A percentile compares a stretch with the other conserved stretches of the same genome.
These are phyloP conservation scores for Phytophthora tentaculata DNA, from an alignment of 352 stramenopile species.

Conservation along the genomic window DNA sequence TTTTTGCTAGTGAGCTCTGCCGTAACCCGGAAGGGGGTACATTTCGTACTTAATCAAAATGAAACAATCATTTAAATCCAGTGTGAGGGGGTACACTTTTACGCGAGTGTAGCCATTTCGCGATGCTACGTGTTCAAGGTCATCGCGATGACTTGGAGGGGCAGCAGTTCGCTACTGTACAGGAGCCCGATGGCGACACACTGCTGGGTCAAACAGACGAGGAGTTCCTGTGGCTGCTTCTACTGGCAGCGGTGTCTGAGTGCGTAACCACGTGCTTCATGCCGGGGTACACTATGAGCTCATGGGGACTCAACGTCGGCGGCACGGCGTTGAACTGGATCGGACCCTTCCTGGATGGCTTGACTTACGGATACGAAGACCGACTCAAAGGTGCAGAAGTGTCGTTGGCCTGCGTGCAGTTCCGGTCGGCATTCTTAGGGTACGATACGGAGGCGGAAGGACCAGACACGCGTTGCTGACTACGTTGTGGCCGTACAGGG, in stretches of 20 bases:
- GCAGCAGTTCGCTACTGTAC: constrained; percentile 5
- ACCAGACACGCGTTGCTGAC: neutral
- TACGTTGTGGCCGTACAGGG: constrained; percentile 41
- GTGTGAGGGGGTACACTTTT: constrained; percentile 11
- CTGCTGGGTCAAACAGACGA: constrained; percentile 46
- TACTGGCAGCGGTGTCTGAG: constrained; percentile 72
- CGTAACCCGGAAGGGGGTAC: constrained; percentile 1
- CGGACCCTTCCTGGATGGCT: constrained; percentile 77
- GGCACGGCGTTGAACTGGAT: constrained; percentile 78
- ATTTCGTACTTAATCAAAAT: constrained; percentile 21
- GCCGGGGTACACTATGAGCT: constrained; percentile 48
- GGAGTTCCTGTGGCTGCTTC: constrained; percentile 72
- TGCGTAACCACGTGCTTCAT: constrained; percentile 85
- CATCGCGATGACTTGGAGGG: constrained; percentile 13
- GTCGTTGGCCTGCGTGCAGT: constrained; percentile 63
- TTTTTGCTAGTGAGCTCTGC: constrained; percentile 24
- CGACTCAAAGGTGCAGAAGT: constrained; percentile 31
- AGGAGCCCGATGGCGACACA: constrained; percentile 31
- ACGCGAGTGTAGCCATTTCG: constrained; percentile 8
- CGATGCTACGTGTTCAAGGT: constrained; percentile 34
- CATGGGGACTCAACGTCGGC: constrained; percentile 61
- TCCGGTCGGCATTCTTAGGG: constrained; percentile 81
- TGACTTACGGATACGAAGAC: constrained; percentile 69
- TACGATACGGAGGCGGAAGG: constrained; percentile 24
- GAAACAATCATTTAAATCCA: no score